phyloP scores from a whole-genome alignment of 306 rosid genomes.

The Alnus rubra region DNA sequence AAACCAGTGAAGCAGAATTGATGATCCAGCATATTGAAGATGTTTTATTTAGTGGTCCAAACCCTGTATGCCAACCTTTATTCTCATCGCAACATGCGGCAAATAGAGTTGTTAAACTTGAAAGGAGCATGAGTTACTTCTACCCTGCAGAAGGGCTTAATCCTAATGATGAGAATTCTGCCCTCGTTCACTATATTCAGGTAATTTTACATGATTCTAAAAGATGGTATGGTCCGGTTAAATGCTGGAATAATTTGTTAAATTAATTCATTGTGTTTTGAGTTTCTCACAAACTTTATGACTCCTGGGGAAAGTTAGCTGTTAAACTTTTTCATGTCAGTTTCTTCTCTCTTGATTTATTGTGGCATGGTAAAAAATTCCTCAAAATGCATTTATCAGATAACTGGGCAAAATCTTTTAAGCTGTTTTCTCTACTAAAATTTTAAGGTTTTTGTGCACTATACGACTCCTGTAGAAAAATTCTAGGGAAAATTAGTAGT shows the following conservation, averaged over 20 bases:
- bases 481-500: not conserved
- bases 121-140: constrained; percentile 61
- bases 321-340: not conserved
- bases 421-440: not conserved
- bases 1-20: constrained; percentile 67
- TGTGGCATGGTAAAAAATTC: not conserved
- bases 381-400: not conserved
- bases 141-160: constrained; percentile 85
- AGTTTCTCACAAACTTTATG: not conserved
- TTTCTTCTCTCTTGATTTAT: not conserved
- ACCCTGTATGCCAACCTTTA: constrained; percentile 65
- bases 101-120: constrained; percentile 81
- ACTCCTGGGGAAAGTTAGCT: not conserved
- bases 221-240: not conserved
- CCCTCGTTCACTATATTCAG: constrained; percentile 85
- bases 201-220: constrained; percentile 36
- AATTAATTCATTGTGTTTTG: not conserved
- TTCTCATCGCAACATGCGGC: constrained; percentile 78
- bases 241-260: not conserved
- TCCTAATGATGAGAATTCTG: constrained; percentile 81
- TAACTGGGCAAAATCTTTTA: not conserved
- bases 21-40: constrained; percentile 65
- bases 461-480: not conserved
- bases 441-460: not conserved
- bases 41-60: constrained; percentile 58